Percentiles rank a stretch among this genome's conserved stretches.
Conservation (phyloP, 2,329 filamentous ascomycete genomes). For the Shiraia sp. region DNA sequence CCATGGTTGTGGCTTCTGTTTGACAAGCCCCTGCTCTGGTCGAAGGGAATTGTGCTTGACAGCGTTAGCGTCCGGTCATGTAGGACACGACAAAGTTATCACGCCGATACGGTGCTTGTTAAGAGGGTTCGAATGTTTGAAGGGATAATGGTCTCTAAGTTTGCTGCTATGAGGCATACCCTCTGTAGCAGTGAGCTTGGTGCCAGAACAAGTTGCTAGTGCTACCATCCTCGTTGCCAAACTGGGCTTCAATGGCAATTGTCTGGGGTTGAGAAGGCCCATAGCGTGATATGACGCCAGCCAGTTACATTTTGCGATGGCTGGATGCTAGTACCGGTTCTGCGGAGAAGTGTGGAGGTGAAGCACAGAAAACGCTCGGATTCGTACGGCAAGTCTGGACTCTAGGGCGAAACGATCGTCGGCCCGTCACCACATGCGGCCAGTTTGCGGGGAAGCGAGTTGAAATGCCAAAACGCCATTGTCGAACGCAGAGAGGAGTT, state of each 20-base stretch:
- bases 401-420: conserved; percentile 22
- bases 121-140: too few species aligned
- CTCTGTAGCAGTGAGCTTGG: neutral
- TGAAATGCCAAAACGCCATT: conserved; percentile 9
- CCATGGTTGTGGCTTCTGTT: conserved; percentile 14
- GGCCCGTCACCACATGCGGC: conserved; percentile 21
- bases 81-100: neutral
- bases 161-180: too few species aligned
- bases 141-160: too few species aligned
- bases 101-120: too few species aligned
- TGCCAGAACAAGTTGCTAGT: neutral
- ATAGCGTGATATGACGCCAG: neutral
- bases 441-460: conserved; percentile 37
- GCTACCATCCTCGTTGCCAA: neutral
- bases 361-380: conserved; percentile 19
- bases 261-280: conserved; percentile 2
- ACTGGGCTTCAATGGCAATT: conserved; percentile 5
- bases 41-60: conserved; percentile 3
- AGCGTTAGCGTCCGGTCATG: conserved; percentile 1
- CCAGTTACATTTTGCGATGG: conserved; percentile 4
- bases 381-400: conserved; percentile 26
- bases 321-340: conserved; percentile 15
- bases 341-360: conserved; percentile 34
- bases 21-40: neutral
- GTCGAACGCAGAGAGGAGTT: conserved; percentile 9